Conservation (phyloP, 306 rosid genomes). For the Begonia fuchsioides region DNA sequence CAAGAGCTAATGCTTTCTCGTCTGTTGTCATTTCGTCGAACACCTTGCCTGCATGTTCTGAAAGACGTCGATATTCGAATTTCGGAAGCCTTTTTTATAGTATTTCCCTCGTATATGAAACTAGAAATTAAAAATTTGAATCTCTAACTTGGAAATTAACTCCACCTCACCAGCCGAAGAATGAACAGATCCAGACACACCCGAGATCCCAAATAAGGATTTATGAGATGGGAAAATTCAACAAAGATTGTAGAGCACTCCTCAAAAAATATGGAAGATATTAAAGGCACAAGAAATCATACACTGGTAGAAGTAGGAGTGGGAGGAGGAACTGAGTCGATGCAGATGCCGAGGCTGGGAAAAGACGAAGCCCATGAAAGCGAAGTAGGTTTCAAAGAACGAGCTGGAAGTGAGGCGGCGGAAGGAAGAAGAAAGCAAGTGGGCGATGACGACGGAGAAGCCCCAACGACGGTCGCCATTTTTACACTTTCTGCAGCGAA, state of each 20-base stretch:
- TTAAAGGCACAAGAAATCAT: slow-evolving; percentile 3
- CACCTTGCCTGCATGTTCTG: slow-evolving; percentile 8
- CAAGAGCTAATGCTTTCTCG: not conserved
- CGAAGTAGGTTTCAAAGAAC: slow-evolving; percentile 18
- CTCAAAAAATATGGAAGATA: not conserved
- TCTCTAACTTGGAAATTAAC: not conserved
- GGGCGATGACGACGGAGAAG: slow-evolving; percentile 7
- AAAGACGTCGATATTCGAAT: not conserved
- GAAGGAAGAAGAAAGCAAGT: slow-evolving; percentile 5
- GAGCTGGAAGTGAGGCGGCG: slow-evolving; percentile 3
- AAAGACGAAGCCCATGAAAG: slow-evolving; percentile 41
- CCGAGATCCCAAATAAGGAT: not conserved
- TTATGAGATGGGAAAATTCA: not conserved
- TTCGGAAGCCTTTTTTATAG: not conserved
- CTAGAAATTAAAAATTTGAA: too few relatives aligned
- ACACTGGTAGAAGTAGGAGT: slow-evolving; percentile 13
- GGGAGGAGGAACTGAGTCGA: slow-evolving; percentile 5
- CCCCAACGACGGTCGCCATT: slow-evolving; percentile 13
- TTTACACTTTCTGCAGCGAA: not conserved
- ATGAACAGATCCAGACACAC: too few relatives aligned
- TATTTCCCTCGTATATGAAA: too few relatives aligned
- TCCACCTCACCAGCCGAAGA: not conserved
- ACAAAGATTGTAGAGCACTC: not conserved
- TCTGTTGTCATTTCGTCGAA: slow-evolving; percentile 14
- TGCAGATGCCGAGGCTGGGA: slow-evolving; percentile 20